Percentiles rank a stretch among this genome's conserved stretches.
These are phyloP conservation scores for Mortierella sp. DNA, from an alignment of 371 early-diverging fungal species.

Conservation along the genomic window DNA sequence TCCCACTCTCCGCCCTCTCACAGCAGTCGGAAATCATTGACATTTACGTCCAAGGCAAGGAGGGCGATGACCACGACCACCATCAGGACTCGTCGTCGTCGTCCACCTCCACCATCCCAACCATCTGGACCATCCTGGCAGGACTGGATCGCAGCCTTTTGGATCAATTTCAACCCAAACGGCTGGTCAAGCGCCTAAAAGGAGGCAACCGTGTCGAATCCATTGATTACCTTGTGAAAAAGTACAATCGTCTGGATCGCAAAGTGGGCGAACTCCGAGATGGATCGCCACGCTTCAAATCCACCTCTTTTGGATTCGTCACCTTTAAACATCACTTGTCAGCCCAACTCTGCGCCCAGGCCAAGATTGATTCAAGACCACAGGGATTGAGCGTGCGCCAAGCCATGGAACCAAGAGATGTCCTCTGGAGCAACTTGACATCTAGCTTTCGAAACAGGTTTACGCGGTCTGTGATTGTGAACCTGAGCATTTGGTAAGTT, in stretches of 20 bases:
- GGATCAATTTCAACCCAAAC: conserved; percentile 38
- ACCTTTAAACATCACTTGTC: conserved; percentile 66
- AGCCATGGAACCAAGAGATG: conserved; percentile 94
- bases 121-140: conserved; percentile 38
- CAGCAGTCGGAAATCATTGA: not conserved
- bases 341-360: conserved; percentile 69
- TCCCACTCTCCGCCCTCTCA: not conserved
- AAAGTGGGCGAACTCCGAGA: conserved; percentile 49
- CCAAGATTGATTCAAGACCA: conserved; percentile 69
- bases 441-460: conserved; percentile 61
- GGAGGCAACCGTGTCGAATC: conserved; percentile 40
- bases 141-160: conserved; percentile 22
- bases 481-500: conserved; percentile 61
- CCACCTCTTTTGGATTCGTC: conserved; percentile 71
- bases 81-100: not conserved
- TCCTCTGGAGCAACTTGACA: conserved; percentile 89
- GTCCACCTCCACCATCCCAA: not conserved
- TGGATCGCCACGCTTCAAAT: conserved; percentile 57
- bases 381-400: conserved; percentile 77
- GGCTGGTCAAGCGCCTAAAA: conserved; percentile 38
- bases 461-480: conserved; percentile 61
- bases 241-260: conserved; percentile 55
- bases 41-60: not conserved
- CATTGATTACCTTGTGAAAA: conserved; percentile 55
- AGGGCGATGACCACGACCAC: too few relatives aligned